Percentiles rank a stretch among this genome's conserved stretches.
These are phyloP conservation scores for Alternaria rosae DNA, from an alignment of 2,329 filamentous ascomycete species.

Conservation along the genomic window DNA sequence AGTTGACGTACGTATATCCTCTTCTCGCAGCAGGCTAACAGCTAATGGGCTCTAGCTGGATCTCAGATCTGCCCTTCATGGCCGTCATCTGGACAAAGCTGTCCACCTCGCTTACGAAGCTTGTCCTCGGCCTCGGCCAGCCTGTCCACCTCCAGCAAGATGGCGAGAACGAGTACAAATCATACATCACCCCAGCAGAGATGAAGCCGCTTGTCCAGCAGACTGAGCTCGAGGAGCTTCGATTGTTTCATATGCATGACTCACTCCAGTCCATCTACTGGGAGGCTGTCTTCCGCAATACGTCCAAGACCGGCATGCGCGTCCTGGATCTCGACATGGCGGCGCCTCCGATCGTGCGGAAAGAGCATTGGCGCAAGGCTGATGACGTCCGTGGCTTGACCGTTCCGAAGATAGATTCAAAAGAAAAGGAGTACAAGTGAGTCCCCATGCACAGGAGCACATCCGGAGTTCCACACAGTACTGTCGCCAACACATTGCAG, in stretches of 20 bases:
- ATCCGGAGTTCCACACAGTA: not conserved
- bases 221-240: constrained; percentile 36
- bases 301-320: constrained; percentile 24
- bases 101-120: constrained; percentile 31
- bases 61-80: constrained; percentile 37
- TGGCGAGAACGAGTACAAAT: constrained; percentile 15
- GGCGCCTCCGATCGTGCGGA: constrained; percentile 32
- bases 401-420: constrained; percentile 20
- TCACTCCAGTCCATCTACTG: constrained; percentile 39
- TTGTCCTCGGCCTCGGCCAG: constrained; percentile 38
- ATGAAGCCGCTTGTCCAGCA: constrained; percentile 35
- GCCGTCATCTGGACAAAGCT: constrained; percentile 29
- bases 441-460: not conserved
- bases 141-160: constrained; percentile 27
- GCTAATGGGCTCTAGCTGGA: constrained; percentile 34
- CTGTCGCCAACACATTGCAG: constrained; percentile 15
- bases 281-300: constrained; percentile 41
- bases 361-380: constrained; percentile 32
- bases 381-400: constrained; percentile 30
- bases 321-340: constrained; percentile 42
- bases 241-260: constrained; percentile 38
- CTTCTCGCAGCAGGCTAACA: not conserved
- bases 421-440: constrained; percentile 35
- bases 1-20: constrained; percentile 35
- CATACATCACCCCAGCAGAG: constrained; percentile 32